Evolutionary conservation across 1,284 basidiomycete species (phyloP), one percentile per base, ranked within the genome.

Genomic region (Apiotrichum veenhuisii): DNA sequence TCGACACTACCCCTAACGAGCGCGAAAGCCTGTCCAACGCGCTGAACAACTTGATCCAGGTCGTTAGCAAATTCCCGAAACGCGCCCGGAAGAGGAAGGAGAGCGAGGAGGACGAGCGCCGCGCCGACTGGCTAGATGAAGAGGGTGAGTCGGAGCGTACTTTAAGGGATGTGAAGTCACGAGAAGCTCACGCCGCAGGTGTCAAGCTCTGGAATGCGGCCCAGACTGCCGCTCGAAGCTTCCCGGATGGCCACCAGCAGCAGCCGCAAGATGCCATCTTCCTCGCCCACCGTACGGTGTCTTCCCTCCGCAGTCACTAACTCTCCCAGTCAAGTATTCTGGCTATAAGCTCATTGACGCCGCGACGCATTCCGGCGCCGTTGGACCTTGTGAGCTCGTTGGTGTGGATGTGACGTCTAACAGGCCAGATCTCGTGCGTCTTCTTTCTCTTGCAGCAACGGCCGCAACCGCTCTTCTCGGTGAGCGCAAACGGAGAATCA

Each of bases 71-170:
- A 2, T 49, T 47, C 10, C 43, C 48, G 5, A 48, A 44, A 15
- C 55, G 51, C 7, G n/a, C 25, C n/a, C 22, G n/a, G 7, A 52
- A 42, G 41, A 22, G 52, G 15, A 58, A 48, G 41, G 41, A 40
- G 1, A 36, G 52, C 11, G 53, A 52, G 2, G 46, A 52, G 14
- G 44, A 52, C 8, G 33, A 42, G 34, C 22, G 23, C 3, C 36
- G 12, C 1, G 41, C 58, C 18, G 44, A 59, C 41, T 55, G 50
- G 50, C 46, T 59, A 1, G 58, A 59, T 30, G 20, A 49, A 43
- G 23, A 59, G 42, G 58, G 58, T 50, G 17, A n/a, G 47, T 10
- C 9, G 10, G 22, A 18, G 41, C n/a, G n/a, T n/a, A n/a, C n/a
- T n/a, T n/a, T n/a, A n/a, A n/a, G n/a, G n/a, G n/a, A n/a, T n/a